A percentile compares a stretch with the other conserved stretches of the same genome.
These are phyloP conservation scores for Sutorius australiensis DNA, from an alignment of 768 basidiomycete species.

Conservation along the genomic window DNA sequence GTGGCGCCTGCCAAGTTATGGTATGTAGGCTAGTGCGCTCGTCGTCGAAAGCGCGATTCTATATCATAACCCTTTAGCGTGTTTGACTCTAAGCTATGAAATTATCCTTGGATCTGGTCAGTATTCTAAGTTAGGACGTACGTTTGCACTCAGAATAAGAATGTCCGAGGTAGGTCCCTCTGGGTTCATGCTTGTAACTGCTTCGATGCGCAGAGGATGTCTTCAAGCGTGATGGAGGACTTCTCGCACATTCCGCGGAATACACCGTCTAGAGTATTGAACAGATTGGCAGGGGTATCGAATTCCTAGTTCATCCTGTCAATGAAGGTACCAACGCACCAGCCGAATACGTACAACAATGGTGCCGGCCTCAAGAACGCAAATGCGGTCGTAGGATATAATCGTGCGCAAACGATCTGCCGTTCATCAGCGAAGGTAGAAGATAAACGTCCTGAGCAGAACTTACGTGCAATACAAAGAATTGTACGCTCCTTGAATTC, in stretches of 20 bases:
- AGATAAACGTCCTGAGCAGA: neutral
- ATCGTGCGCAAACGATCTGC: constrained; percentile 83
- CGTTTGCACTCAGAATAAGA: neutral
- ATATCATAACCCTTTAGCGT: too few relatives aligned
- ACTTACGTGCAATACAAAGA: constrained; percentile 81
- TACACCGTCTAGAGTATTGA: constrained; percentile 53
- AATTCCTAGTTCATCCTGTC: constrained; percentile 53
- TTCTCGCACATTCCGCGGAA: constrained; percentile 86
- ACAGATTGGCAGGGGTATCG: constrained; percentile 72
- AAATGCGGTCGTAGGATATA: constrained; percentile 82
- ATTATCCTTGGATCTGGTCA: neutral
- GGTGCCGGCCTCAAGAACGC: constrained; percentile 78
- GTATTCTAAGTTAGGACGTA: neutral
- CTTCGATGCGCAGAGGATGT: constrained; percentile 46
- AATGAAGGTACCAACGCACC: neutral
- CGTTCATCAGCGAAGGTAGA: neutral
- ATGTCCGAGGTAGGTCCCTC: neutral
- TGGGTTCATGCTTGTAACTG: neutral
- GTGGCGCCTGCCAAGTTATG: neutral
- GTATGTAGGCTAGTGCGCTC: neutral
- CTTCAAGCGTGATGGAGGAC: constrained; percentile 70
- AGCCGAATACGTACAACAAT: constrained; percentile 52
- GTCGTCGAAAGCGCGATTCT: neutral
- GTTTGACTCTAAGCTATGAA: neutral
- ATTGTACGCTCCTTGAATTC: constrained; percentile 85